phyloP scores from a whole-genome alignment of 176 grass and related monocot species.

The Neostapfia colusana region DNA sequence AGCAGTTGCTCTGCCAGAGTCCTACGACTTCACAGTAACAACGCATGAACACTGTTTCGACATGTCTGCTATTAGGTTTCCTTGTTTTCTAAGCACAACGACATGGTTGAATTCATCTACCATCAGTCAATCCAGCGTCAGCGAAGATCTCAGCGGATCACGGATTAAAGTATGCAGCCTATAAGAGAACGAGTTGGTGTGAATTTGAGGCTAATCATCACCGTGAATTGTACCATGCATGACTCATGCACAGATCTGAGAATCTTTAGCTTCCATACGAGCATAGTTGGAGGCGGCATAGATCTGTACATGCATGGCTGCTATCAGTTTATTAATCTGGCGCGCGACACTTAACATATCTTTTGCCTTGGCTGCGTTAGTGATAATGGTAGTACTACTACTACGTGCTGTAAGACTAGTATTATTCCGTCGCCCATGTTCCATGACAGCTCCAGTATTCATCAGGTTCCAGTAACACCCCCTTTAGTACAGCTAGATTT shows the following conservation, averaged over 20 bases:
- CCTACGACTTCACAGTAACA: not conserved
- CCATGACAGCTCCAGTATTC: not conserved
- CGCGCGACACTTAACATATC: not conserved
- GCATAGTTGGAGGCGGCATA: not conserved
- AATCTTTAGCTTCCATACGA: constrained; percentile 27
- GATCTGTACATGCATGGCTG: constrained; percentile 24
- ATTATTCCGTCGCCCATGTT: too few species aligned
- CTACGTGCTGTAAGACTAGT: too few species aligned
- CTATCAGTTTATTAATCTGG: constrained; percentile 27
- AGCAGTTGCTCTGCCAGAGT: not conserved
- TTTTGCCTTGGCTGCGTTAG: constrained; percentile 2
- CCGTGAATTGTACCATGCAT: constrained; percentile 32
- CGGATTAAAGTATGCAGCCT: constrained; percentile 33
- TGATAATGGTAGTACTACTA: constrained; percentile 6
- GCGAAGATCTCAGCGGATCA: constrained; percentile 38
- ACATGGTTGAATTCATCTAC: constrained; percentile 49
- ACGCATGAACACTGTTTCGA: constrained; percentile 11
- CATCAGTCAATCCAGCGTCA: constrained; percentile 44
- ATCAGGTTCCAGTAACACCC: not conserved
- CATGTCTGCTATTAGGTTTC: constrained; percentile 22
- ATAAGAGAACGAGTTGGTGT: constrained; percentile 49
- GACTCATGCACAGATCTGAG: constrained; percentile 43
- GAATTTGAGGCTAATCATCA: constrained; percentile 30
- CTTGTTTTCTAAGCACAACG: constrained; percentile 30
- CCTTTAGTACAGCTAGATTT: not conserved